Evolutionary conservation across 1,284 basidiomycete species (phyloP), one percentile per base, ranked within the genome.

Genomic region (Mycosarcoma mackinlayi): DNA sequence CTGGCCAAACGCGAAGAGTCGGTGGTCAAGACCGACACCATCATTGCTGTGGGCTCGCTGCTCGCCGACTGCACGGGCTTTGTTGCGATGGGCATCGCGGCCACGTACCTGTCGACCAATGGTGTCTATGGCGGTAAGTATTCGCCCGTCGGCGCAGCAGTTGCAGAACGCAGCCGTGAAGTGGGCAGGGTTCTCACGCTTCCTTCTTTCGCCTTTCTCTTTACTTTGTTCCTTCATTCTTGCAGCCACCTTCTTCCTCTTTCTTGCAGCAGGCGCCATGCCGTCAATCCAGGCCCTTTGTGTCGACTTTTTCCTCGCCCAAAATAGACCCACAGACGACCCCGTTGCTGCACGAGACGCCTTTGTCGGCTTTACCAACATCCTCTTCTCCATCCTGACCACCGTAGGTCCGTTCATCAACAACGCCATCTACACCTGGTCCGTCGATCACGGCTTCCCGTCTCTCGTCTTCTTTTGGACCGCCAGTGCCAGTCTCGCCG

Each of bases 281-380:
- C 53, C 61, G 6, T 42, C 67, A 2, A 52, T 70, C 1, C 61
- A 60, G n/a, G 67, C 67, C 4, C 48, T 70, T 23, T 35, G 30
- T 24, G 61, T 70, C 37, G 67, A 70, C 41, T 52, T 53, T 33
- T 70, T 70, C 53, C 53, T 59, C 4, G 67, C 67, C 11, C 57
- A 70, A 21, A 27, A 65, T 21, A 51, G 61, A 6, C 61, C 61
- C 13, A 49, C 57, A 3, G 44, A 48, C 9, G 61, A 70, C 25
- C 53, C 45, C 5, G 50, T 60, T 7, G 57, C 53, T 10, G 67
- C 52, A 21, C 39, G 67, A n/a, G 67, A 70, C 38, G 52, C 61
- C 27, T 70, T 70, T 18, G n/a, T 70, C 2, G 53, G 61, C 34
- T 59, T 70, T 42, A 23, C 58, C 45, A 48, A 49, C 37, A 50